These are phyloP conservation scores for Plantago ovata DNA, from an alignment of 257 asterid genomes.

Conservation along the genomic window DNA sequence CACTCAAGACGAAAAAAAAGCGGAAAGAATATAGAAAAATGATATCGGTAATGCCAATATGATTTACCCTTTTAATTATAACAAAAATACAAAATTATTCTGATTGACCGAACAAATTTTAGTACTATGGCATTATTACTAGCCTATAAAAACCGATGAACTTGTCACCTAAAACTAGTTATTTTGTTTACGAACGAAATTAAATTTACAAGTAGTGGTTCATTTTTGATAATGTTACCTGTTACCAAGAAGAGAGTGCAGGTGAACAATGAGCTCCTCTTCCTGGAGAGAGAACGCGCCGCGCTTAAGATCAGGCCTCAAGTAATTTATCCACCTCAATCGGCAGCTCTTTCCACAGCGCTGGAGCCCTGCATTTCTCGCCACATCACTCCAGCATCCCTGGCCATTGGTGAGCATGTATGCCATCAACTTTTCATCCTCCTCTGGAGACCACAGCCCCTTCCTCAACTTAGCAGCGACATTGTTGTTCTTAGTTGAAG, in stretches of 20 bases:
- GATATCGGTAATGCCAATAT: too few relatives aligned
- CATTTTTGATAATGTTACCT: slow-evolving; percentile 22
- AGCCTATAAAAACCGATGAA: too few relatives aligned
- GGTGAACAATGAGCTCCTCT: slow-evolving; percentile 51
- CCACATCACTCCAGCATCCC: slow-evolving; percentile 65
- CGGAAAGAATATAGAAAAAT: too few relatives aligned
- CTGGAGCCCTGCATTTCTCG: slow-evolving; percentile 52
- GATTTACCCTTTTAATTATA: too few relatives aligned
- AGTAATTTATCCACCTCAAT: slow-evolving; percentile 55
- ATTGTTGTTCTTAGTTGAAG: neutral
- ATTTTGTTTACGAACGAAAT: too few relatives aligned
- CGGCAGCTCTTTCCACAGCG: slow-evolving; percentile 65
- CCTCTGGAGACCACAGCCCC: slow-evolving; percentile 65
- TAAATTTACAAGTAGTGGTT: too few relatives aligned
- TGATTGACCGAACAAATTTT: too few relatives aligned
- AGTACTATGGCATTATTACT: too few relatives aligned
- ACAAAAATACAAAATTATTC: too few relatives aligned
- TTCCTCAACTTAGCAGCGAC: slow-evolving; percentile 37
- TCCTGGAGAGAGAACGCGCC: slow-evolving; percentile 61
- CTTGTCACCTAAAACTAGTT: too few relatives aligned
- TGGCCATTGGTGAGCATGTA: slow-evolving; percentile 58
- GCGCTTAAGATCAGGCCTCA: slow-evolving; percentile 59
- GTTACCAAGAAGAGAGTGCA: slow-evolving; percentile 63
- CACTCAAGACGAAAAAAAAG: too few relatives aligned
- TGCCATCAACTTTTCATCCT: slow-evolving; percentile 50